phyloP scores from a whole-genome alignment of 2,329 filamentous ascomycete species.

The Pseudogymnoascus pannorum region DNA sequence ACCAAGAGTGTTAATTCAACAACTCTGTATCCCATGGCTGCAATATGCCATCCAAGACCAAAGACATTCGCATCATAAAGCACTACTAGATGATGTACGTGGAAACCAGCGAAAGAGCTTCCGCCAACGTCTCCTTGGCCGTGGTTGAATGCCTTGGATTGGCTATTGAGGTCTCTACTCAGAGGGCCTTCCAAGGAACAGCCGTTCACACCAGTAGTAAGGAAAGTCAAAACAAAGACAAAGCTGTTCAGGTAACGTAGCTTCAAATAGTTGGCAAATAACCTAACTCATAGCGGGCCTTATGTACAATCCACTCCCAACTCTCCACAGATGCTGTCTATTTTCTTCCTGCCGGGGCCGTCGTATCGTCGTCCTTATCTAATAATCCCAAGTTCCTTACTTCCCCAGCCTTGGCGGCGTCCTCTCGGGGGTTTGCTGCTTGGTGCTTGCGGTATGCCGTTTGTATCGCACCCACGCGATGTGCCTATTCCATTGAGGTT shows the following conservation, averaged over 20 bases:
- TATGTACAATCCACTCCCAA: slow-evolving; percentile 24
- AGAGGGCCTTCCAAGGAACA: not conserved
- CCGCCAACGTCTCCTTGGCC: not conserved
- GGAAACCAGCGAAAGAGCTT: not conserved
- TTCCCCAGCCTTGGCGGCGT: slow-evolving; percentile 73
- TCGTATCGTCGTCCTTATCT: slow-evolving; percentile 74
- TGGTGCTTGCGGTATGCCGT: slow-evolving; percentile 76
- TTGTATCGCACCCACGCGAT: slow-evolving; percentile 72
- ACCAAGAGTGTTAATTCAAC: not conserved
- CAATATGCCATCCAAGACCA: not conserved
- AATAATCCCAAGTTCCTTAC: slow-evolving; percentile 82
- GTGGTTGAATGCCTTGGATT: not conserved
- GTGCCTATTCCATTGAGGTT: slow-evolving; percentile 41
- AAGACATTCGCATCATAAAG: not conserved
- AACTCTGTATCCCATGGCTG: not conserved
- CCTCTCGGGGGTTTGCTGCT: slow-evolving; percentile 66
- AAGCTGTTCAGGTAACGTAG: slow-evolving; percentile 8
- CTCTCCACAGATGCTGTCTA: slow-evolving; percentile 17
- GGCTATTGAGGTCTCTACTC: not conserved
- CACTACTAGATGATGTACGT: not conserved
- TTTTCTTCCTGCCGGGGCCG: slow-evolving; percentile 40
- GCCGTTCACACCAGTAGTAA: slow-evolving; percentile 2
- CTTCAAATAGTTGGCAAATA: slow-evolving; percentile 5
- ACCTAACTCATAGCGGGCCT: slow-evolving; percentile 14
- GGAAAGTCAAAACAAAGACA: not conserved